These are phyloP conservation scores for Tylopilus orsonianus DNA, from an alignment of 1,284 basidiomycete species.

Conservation along the genomic window DNA sequence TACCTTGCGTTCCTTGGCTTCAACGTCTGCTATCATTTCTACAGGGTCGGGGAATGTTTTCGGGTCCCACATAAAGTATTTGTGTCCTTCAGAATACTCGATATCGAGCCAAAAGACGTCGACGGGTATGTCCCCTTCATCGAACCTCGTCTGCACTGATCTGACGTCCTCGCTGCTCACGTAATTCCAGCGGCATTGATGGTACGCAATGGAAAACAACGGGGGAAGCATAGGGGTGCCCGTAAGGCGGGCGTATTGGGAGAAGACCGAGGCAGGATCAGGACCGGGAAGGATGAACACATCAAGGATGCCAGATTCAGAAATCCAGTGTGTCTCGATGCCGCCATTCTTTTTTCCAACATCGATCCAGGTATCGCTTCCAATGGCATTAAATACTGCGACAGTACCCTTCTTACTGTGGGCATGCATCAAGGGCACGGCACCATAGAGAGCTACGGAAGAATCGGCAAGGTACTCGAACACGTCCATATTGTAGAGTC, in stretches of 20 bases:
- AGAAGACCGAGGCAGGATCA: slow-evolving; percentile 77
- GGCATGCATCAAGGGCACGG: slow-evolving; percentile 92
- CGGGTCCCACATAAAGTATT: slow-evolving; percentile 97
- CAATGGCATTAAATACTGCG: slow-evolving; percentile 89
- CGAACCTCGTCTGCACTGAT: slow-evolving; percentile 85
- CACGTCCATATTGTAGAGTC: slow-evolving; percentile 95
- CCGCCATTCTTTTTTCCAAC: slow-evolving; percentile 51
- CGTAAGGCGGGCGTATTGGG: slow-evolving; percentile 83
- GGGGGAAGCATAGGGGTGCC: slow-evolving; percentile 88
- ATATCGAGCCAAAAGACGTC: slow-evolving; percentile 99
- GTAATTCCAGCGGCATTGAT: slow-evolving; percentile 99
- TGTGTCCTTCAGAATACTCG: slow-evolving; percentile 92
- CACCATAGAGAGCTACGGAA: slow-evolving; percentile 89
- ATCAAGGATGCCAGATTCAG: slow-evolving; percentile 95
- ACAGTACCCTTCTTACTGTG: slow-evolving; percentile 85
- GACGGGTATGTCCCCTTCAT: slow-evolving; percentile 91
- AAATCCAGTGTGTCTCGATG: slow-evolving; percentile 93
- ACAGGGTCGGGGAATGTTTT: slow-evolving; percentile 93
- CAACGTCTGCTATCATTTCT: slow-evolving; percentile 89
- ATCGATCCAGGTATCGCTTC: slow-evolving; percentile 96
- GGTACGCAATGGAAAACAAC: slow-evolving; percentile 91
- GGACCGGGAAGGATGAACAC: slow-evolving; percentile 93
- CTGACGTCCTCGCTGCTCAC: slow-evolving; percentile 88
- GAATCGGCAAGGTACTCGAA: slow-evolving; percentile 96
- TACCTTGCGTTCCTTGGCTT: slow-evolving; percentile 84